A percentile compares a stretch with the other conserved stretches of the same genome.
These are phyloP conservation scores for Pouteria glomerata DNA, from an alignment of 148 eudicot genomes.

Conservation along the genomic window DNA sequence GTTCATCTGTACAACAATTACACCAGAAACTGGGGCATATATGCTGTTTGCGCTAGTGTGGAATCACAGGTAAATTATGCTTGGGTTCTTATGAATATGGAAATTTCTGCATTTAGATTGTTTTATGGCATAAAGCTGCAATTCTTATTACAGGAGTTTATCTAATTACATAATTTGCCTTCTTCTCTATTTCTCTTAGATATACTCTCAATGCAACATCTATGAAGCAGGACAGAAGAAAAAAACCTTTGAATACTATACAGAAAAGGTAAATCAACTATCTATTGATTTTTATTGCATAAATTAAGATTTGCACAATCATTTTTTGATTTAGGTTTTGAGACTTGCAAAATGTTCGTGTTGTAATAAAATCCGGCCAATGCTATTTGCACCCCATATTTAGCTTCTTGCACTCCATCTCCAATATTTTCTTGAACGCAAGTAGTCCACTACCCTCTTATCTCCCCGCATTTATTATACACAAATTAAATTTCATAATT, in stretches of 20 bases:
- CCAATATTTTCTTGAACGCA: too few species aligned
- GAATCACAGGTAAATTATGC: conserved; percentile 61
- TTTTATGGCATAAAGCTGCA: not conserved
- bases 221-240: conserved; percentile 80
- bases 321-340: not conserved
- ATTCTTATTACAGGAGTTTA: not conserved
- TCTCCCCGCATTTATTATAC: too few species aligned
- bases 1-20: conserved; percentile 81
- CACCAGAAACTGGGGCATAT: conserved; percentile 70
- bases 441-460: too few species aligned
- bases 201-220: conserved; percentile 75
- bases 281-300: not conserved
- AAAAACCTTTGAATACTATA: conserved; percentile 50
- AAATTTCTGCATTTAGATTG: not conserved
- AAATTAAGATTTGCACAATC: not conserved
- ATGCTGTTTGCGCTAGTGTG: conserved; percentile 75
- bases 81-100: not conserved
- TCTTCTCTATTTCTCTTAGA: too few species aligned
- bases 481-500: too few species aligned
- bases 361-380: too few species aligned
- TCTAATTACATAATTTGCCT: not conserved
- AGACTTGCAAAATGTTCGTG: not conserved
- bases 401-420: too few species aligned
- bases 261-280: conserved; percentile 51
- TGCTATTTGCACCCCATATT: too few species aligned